Evolutionary conservation across 345 rosid species (phyloP).

Genomic region (Salix brachista): DNA sequence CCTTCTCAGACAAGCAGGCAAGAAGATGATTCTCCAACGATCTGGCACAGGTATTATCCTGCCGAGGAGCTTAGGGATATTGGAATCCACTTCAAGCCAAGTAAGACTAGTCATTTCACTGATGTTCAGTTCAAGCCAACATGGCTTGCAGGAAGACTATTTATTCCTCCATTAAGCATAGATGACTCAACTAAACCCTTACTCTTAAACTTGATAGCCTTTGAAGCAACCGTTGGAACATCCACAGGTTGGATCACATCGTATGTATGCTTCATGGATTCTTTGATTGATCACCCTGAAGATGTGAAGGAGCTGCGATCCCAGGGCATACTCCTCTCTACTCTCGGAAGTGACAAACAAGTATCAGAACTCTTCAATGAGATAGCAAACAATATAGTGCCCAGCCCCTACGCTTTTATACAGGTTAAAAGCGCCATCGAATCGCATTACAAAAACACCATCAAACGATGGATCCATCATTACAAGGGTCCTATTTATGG

Average conservation of each 20-base stretch:
- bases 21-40: no score
- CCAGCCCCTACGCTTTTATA: not conserved
- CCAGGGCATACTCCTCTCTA: not conserved
- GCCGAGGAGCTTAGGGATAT: not conserved
- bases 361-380: constrained; percentile 12
- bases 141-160: no score
- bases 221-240: not conserved
- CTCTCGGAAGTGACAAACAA: constrained; percentile 13
- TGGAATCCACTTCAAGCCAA: not conserved
- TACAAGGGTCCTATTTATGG: no score
- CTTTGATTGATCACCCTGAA: constrained; percentile 10
- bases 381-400: constrained; percentile 5
- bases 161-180: constrained; percentile 8
- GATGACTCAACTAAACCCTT: constrained; percentile 16
- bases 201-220: constrained; percentile 25
- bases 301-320: constrained; percentile 18
- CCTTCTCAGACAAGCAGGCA: not conserved
- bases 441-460: no score
- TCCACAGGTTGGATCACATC: not conserved
- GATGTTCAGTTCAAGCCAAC: not conserved
- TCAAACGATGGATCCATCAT: no score
- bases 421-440: no score
- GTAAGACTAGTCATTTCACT: not conserved
- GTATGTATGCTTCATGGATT: constrained; percentile 13
- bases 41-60: no score